A percentile compares a stretch with the other conserved stretches of the same genome.
These are phyloP conservation scores for Lyophyllum decastes DNA, from an alignment of 768 basidiomycete genomes.

Conservation along the genomic window DNA sequence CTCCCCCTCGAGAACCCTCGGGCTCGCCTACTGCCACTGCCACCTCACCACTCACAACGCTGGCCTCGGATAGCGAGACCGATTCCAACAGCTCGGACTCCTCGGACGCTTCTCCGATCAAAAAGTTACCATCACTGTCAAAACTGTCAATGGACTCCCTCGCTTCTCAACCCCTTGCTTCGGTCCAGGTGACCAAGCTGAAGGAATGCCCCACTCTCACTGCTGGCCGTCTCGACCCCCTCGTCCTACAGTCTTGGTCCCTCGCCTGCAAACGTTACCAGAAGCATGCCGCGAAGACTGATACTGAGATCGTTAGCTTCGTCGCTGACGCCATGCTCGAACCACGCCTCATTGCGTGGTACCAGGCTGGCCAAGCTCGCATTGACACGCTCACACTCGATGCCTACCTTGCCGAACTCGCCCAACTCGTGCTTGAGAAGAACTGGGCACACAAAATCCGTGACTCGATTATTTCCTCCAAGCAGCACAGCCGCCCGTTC, in stretches of 20 bases:
- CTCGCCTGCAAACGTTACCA: constrained; percentile 13
- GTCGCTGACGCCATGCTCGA: constrained; percentile 20
- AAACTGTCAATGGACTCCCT: constrained; percentile 16
- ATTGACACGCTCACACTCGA: constrained; percentile 18
- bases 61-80: neutral
- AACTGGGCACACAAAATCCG: constrained; percentile 3
- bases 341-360: constrained; percentile 16
- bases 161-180: constrained; percentile 16
- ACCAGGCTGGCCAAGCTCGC: constrained; percentile 7
- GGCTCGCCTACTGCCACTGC: neutral
- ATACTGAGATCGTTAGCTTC: constrained; percentile 11
- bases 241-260: constrained; percentile 14
- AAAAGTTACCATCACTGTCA: neutral
- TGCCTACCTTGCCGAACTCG: constrained; percentile 14
- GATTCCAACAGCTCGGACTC: neutral
- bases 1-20: too few species aligned
- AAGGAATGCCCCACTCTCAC: constrained; percentile 21
- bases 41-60: neutral
- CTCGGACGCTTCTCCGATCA: neutral
- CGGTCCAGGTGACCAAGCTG: constrained; percentile 6
- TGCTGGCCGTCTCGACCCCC: constrained; percentile 13
- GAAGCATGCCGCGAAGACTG: constrained; percentile 15
- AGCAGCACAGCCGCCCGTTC: constrained; percentile 12
- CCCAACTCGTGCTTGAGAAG: neutral
- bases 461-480: constrained; percentile 7